Evolutionary conservation across 306 rosid genomes (phyloP), one percentile per base, ranked within the genome.

Genomic region (Glycine latifolia): DNA sequence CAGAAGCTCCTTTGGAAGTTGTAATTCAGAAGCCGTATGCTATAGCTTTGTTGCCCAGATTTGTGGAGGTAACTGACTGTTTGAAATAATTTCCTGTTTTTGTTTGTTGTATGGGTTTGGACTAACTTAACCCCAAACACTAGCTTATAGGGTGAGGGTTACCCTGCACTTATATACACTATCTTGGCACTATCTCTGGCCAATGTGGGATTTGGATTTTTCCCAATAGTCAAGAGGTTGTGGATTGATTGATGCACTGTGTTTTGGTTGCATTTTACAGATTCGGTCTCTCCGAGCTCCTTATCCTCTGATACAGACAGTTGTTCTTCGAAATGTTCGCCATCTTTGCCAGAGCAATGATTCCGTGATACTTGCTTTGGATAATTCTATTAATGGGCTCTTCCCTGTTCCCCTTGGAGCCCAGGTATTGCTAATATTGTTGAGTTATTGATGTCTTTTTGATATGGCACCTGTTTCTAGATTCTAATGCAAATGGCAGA

Each of bases 341-440:
- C 99, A 71, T 73, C 83, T 92, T 79, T 79, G 86, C 72, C 92
- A 86, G 76, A 89, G 91, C 89, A 92, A 87, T 75, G 82, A 83
- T 16, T 83, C 92, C 8, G 85, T 87, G 44, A 63, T 89, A 80
- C 92, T 94, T 89, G 94, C 92, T 74, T 81, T 92, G 74, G 98
- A 94, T 48, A 87, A 87, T 82, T 92, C 97, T 84, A 91, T 93
- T 67, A 89, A 86, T 66, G 98, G 97, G 63, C 99, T 96, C 75
- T 92, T 91, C 81, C 98, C 99, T 15, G 97, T 94, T 86, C 97
- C 99, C 85, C 89, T 96, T 82, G 98, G 99, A 85, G 99, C 94
- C 58, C 99, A 96, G 99, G 99, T 96, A 85, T 79, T 75, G 53
- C 66, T 55, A 68, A 37, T 67, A 10, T 17, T 81, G 31, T 77